Conservation (phyloP, 495 filamentous ascomycete genomes). For the Coniosporium apollinis region DNA sequence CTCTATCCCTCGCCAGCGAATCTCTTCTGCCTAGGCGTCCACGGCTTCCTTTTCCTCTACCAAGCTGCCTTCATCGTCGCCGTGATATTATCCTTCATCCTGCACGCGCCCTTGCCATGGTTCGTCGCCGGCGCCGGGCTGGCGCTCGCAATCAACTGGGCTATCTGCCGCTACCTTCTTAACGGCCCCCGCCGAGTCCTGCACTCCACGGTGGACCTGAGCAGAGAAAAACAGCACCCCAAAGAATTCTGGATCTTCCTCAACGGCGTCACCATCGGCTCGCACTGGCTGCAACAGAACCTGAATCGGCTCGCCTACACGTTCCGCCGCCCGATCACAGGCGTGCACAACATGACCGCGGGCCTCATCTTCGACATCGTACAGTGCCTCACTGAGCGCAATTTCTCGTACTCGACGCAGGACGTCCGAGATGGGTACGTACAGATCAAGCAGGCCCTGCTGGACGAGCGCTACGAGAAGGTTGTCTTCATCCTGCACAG, state of each 20-base stretch:
- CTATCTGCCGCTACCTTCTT: conserved; percentile 1
- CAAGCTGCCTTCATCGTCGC: neutral
- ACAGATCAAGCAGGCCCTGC: conserved; percentile 40
- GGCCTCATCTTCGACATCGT: conserved; percentile 61
- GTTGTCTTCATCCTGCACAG: conserved; percentile 66
- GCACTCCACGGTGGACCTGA: conserved; percentile 5
- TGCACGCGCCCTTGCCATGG: neutral
- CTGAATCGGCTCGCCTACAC: conserved; percentile 54
- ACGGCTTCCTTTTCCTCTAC: neutral
- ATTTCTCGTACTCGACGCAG: conserved; percentile 52
- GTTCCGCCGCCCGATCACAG: conserved; percentile 56
- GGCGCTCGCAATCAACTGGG: neutral
- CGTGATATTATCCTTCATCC: neutral
- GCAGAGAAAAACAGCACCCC: conserved; percentile 11
- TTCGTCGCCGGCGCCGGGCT: neutral
- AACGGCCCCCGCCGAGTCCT: conserved; percentile 1
- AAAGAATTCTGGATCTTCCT: conserved; percentile 61
- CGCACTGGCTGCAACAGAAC: conserved; percentile 47
- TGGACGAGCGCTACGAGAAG: conserved; percentile 43
- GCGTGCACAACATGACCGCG: conserved; percentile 66
- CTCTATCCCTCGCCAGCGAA: conserved; percentile 35
- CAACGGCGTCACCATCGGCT: conserved; percentile 48
- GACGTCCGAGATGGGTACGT: conserved; percentile 42
- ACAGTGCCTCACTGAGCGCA: conserved; percentile 62
- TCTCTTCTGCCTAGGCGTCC: conserved; percentile 28